Conservation (phyloP, 192 early-diverging fungal species). For the Spizellomyces sp. region DNA sequence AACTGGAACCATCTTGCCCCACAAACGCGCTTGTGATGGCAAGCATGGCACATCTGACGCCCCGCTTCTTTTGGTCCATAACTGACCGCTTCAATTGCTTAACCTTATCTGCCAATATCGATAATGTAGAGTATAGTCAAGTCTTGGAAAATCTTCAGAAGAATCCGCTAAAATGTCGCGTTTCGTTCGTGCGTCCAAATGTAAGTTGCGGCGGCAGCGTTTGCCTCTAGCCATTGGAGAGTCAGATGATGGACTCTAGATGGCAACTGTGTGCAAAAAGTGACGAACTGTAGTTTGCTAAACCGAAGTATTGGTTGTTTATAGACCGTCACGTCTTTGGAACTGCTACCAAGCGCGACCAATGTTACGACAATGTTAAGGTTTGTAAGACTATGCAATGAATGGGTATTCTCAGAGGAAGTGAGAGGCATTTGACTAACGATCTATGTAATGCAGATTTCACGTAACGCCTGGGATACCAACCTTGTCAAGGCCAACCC, state of each 20-base stretch:
- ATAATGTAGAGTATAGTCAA: too few species aligned
- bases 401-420: conserved; percentile 11
- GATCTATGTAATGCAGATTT: conserved; percentile 54
- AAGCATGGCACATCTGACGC: too few species aligned
- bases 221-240: too few species aligned
- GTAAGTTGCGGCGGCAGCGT: conserved; percentile 23
- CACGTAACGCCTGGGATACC: conserved; percentile 94
- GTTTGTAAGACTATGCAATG: conserved; percentile 29
- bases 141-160: too few species aligned
- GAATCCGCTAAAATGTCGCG: conserved; percentile 29
- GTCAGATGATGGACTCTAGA: too few species aligned
- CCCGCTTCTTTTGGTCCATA: too few species aligned
- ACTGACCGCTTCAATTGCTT: too few species aligned
- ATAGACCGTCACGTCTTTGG: conserved; percentile 90
- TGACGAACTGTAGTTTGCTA: too few species aligned
- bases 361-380: conserved; percentile 91
- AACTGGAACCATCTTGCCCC: too few species aligned
- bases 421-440: background rate
- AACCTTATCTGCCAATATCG: too few species aligned
- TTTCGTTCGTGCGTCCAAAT: conserved; percentile 52
- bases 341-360: conserved; percentile 82
- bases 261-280: too few species aligned
- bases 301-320: background rate
- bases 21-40: too few species aligned
- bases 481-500: conserved; percentile 96